These are phyloP conservation scores for Hypomontagnella monticulosa DNA, from an alignment of 495 filamentous ascomycete species.

Conservation along the genomic window DNA sequence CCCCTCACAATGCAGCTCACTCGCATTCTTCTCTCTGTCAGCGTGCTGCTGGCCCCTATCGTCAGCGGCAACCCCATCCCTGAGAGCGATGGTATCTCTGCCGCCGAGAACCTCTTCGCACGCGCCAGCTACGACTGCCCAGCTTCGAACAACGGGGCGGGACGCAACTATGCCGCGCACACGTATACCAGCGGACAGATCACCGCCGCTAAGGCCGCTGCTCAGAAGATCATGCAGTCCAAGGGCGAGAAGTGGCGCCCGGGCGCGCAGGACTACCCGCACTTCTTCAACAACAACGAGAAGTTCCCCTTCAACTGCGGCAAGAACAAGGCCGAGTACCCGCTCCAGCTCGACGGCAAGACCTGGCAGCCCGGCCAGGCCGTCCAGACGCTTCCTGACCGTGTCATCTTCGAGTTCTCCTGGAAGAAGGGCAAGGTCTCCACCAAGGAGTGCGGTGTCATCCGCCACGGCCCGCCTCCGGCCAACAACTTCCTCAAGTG, in stretches of 20 bases:
- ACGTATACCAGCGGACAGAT: conserved; percentile 4
- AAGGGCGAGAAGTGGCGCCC: conserved; percentile 12
- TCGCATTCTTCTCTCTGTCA: conserved; percentile 7
- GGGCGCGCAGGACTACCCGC: conserved; percentile 8
- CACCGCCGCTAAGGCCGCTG: background rate
- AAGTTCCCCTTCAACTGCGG: conserved; percentile 17
- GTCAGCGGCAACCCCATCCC: conserved; percentile 9
- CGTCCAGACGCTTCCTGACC: conserved; percentile 10
- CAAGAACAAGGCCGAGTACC: conserved; percentile 23
- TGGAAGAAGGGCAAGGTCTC: conserved; percentile 5
- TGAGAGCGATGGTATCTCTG: background rate
- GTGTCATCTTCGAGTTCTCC: conserved; percentile 18
- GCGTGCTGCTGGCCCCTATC: conserved; percentile 11
- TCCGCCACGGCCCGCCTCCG: conserved; percentile 19
- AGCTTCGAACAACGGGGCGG: conserved; percentile 10
- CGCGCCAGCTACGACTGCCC: conserved; percentile 8
- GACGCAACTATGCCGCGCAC: conserved; percentile 5
- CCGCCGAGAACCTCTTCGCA: background rate
- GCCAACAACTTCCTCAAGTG: conserved; percentile 16
- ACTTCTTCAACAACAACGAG: conserved; percentile 21
- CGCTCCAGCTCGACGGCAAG: background rate
- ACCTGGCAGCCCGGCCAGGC: conserved; percentile 5
- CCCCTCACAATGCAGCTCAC: conserved; percentile 13
- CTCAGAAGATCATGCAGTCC: conserved; percentile 1
- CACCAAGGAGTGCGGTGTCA: conserved; percentile 17